A percentile compares a stretch with the other conserved stretches of the same genome.
These are phyloP conservation scores for Shiraia sp. DNA, from an alignment of 2,329 filamentous ascomycete genomes.

Conservation along the genomic window DNA sequence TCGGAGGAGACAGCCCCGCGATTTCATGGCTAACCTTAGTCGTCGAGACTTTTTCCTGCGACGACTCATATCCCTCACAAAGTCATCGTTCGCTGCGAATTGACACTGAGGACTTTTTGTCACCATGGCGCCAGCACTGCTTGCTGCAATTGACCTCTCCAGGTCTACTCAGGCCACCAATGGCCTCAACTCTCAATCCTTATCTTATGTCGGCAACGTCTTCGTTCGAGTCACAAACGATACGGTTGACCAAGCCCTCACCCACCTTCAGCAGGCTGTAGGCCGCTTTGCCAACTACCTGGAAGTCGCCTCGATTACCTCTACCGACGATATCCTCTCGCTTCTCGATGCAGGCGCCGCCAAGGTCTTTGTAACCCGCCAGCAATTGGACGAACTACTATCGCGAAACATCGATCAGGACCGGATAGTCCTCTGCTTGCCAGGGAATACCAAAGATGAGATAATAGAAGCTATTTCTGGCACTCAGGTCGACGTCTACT, in stretches of 20 bases:
- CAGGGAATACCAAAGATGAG: constrained; percentile 48
- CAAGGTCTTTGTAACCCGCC: constrained; percentile 78
- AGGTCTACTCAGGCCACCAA: constrained; percentile 49
- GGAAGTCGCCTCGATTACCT: constrained; percentile 71
- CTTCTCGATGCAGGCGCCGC: constrained; percentile 84
- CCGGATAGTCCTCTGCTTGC: constrained; percentile 61
- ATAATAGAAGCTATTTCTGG: constrained; percentile 46
- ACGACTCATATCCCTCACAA: constrained; percentile 11
- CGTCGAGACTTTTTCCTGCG: constrained; percentile 14
- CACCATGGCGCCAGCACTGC: constrained; percentile 51
- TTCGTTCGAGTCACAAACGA: constrained; percentile 58
- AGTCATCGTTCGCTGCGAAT: not conserved
- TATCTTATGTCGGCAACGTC: constrained; percentile 63
- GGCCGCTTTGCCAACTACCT: constrained; percentile 67
- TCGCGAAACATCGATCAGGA: constrained; percentile 57
- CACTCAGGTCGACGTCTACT: constrained; percentile 51
- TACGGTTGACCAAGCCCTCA: constrained; percentile 52
- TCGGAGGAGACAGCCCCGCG: constrained; percentile 12
- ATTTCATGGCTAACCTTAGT: constrained; percentile 4
- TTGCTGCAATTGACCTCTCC: constrained; percentile 55
- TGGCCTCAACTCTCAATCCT: constrained; percentile 55
- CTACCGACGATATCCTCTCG: constrained; percentile 73
- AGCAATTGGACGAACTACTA: constrained; percentile 64
- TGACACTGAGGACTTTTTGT: constrained; percentile 2
- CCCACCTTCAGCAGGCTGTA: constrained; percentile 62